phyloP scores from a whole-genome alignment of 2,329 filamentous ascomycete genomes.

The Fusarium succisae region DNA sequence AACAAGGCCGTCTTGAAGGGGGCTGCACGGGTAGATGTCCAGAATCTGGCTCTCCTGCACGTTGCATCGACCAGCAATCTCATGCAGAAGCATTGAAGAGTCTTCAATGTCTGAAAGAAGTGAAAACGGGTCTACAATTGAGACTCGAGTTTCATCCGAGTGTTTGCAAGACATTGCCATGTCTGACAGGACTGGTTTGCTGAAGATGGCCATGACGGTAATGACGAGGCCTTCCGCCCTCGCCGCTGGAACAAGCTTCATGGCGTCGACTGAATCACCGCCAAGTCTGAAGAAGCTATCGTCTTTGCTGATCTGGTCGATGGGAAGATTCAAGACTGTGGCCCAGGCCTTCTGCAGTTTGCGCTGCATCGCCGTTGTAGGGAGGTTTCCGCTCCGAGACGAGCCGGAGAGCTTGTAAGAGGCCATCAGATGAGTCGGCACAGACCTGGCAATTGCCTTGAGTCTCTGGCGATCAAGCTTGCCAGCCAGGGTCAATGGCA shows the following conservation, averaged over 20 bases:
- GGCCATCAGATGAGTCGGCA: slow-evolving; percentile 5
- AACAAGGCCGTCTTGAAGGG: slow-evolving; percentile 34
- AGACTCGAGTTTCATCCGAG: not conserved
- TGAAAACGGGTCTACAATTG: not conserved
- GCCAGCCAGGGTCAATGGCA: slow-evolving; percentile 54
- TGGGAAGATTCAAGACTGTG: not conserved
- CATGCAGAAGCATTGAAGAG: slow-evolving; percentile 1
- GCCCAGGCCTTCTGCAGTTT: slow-evolving; percentile 42
- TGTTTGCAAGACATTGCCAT: slow-evolving; percentile 13
- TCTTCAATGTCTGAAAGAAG: slow-evolving; percentile 1
- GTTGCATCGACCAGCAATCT: slow-evolving; percentile 17
- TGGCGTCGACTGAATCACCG: slow-evolving; percentile 46
- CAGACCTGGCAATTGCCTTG: slow-evolving; percentile 11
- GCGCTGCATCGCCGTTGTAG: slow-evolving; percentile 49
- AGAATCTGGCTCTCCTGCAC: slow-evolving; percentile 8
- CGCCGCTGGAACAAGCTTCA: slow-evolving; percentile 35
- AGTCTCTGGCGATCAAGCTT: slow-evolving; percentile 57
- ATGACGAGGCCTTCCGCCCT: slow-evolving; percentile 24
- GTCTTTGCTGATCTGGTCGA: not conserved
- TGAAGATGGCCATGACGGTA: slow-evolving; percentile 26
- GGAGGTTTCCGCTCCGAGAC: slow-evolving; percentile 44
- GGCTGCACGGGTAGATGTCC: slow-evolving; percentile 29
- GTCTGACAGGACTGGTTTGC: slow-evolving; percentile 14
- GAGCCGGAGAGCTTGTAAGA: slow-evolving; percentile 26
- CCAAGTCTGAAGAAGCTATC: slow-evolving; percentile 58